Percentiles rank a stretch among this genome's conserved stretches.
These are phyloP conservation scores for Turnera subulata DNA, from an alignment of 345 rosid species.

Conservation along the genomic window DNA sequence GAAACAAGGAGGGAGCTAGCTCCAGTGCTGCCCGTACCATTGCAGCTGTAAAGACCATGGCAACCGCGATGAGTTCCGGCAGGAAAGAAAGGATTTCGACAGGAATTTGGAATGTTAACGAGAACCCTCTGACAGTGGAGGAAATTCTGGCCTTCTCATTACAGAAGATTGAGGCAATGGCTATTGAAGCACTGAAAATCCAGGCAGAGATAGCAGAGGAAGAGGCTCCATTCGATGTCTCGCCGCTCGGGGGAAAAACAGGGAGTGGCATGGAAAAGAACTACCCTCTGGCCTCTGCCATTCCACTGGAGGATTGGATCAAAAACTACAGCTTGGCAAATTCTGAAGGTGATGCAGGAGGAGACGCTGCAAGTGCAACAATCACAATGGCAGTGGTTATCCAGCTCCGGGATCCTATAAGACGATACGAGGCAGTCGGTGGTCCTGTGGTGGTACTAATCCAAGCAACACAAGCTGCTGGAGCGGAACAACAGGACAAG, in stretches of 20 bases:
- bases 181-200: conserved; percentile 73
- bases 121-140: conserved; percentile 50
- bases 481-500: conserved; percentile 25
- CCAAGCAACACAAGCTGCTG: conserved; percentile 35
- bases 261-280: conserved; percentile 25
- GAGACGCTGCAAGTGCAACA: conserved; percentile 26
- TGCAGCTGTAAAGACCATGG: conserved; percentile 75
- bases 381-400: conserved; percentile 45
- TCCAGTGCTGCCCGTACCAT: conserved; percentile 85
- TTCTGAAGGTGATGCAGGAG: conserved; percentile 29
- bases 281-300: conserved; percentile 49
- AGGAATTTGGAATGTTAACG: conserved; percentile 79
- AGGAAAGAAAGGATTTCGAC: conserved; percentile 82
- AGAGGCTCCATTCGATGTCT: conserved; percentile 72
- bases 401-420: conserved; percentile 78
- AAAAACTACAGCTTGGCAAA: conserved; percentile 20
- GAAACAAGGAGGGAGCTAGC: conserved; percentile 84
- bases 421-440: conserved; percentile 89
- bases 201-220: conserved; percentile 84
- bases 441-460: conserved; percentile 60
- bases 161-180: conserved; percentile 81
- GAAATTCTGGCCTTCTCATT: conserved; percentile 70
- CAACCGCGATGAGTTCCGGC: conserved; percentile 54
- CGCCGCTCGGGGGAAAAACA: conserved; percentile 35
- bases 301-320: conserved; percentile 69